Percentiles rank a stretch among this genome's conserved stretches.
phyloP scores from a whole-genome alignment of 352 stramenopile genomes.

The Phytopythium chamaehyphon region DNA sequence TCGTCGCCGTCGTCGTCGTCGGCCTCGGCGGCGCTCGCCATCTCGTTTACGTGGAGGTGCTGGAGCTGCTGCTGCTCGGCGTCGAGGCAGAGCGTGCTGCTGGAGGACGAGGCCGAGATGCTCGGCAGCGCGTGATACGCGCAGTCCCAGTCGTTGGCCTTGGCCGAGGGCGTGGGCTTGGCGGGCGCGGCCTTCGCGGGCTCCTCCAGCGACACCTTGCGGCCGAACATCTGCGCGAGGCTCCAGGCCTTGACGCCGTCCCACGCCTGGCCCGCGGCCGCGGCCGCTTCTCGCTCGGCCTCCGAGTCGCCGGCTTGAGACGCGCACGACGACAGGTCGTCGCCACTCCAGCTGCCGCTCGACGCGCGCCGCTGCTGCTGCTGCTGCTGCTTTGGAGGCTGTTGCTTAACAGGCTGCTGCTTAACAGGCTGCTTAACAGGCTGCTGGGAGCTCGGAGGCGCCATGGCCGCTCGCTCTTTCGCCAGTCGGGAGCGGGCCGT shows the following conservation, averaged over 20 bases:
- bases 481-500: no score
- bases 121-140: slow-evolving; percentile 13
- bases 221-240: slow-evolving; percentile 59
- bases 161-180: slow-evolving; percentile 2
- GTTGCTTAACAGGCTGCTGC: not conserved
- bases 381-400: no score
- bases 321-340: slow-evolving; percentile 17
- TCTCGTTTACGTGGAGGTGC: slow-evolving; percentile 4
- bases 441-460: no score
- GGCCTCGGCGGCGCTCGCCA: slow-evolving; percentile 13
- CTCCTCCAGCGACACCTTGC: slow-evolving; percentile 49
- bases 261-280: slow-evolving; percentile 21
- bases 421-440: slow-evolving; percentile 19
- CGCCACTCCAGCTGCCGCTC: slow-evolving; percentile 6
- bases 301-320: slow-evolving; percentile 7
- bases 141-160: slow-evolving; percentile 21
- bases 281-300: slow-evolving; percentile 3
- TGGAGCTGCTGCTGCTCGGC: slow-evolving; percentile 17
- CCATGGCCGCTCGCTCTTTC: no score
- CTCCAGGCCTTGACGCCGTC: slow-evolving; percentile 74
- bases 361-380: not conserved
- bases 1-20: slow-evolving; percentile 8
- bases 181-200: slow-evolving; percentile 9
- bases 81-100: slow-evolving; percentile 41
- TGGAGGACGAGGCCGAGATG: slow-evolving; percentile 50